Evolutionary conservation across 345 rosid genomes (phyloP), one percentile per base, ranked within the genome.

Genomic region (Hibiscus mutabilis): DNA sequence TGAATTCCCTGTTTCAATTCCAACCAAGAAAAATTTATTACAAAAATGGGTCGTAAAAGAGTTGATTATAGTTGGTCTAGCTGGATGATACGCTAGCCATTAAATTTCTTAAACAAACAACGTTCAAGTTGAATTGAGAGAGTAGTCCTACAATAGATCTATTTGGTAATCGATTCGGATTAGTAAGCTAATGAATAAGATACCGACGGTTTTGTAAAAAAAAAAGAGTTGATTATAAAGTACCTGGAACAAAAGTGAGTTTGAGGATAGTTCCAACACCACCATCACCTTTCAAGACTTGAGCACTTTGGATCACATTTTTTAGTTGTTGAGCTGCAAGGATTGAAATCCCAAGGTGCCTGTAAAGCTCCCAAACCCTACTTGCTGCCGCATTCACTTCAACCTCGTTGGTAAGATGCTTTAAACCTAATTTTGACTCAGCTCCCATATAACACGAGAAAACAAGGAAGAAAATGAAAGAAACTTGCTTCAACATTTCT

Each of bases 221-320:
- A 29, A 12, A 53, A 7, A 0, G 12, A 53, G 16, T 53, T 55
- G 1, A 21, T 21, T 19, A 55, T 19, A 3, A 18, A 53, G 2
- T 60, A 62, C 51, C 68, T 64, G 51, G 68, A 40, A 42, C 68
- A 19, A 40, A 64, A 11, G 68, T 64, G 52, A 64, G 29, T 40
- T 40, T 64, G 68, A 40, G 51, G 2, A 64, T 24, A 4, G 51
- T 64, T 24, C 51, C 68, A 40, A 40, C 52, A 2, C 68, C 31
- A 40, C 52, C 68, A 37, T 40, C 52, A 2, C 68, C 51, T 64
- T 64, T 5, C 52, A 64, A 19, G 21, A 64, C 52, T 5, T 21
- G 0, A 21, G 21, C 24, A 24, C 11, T 40, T 64, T 40, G 51
- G 29, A 64, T 40, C 1, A 63, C 67, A 5, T 37, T 64, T 40